A percentile compares a stretch with the other conserved stretches of the same genome.
These are phyloP conservation scores for Pythium aphanidermatum DNA, from an alignment of 352 stramenopile species.

Conservation along the genomic window DNA sequence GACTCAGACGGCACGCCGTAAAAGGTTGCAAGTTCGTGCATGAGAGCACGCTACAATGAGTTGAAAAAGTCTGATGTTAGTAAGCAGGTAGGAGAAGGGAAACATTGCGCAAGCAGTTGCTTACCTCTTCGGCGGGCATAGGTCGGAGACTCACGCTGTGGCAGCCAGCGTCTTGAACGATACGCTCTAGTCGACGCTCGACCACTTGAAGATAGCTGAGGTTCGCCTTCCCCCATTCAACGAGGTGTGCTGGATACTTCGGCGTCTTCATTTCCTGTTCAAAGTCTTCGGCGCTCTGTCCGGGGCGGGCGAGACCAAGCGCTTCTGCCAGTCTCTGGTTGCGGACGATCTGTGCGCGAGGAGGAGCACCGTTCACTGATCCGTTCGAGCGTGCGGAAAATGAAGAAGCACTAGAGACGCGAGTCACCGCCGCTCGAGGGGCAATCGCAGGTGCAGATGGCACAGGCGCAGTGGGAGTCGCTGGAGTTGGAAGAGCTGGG, in stretches of 20 bases:
- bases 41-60: conserved; percentile 39
- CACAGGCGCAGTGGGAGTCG: conserved; percentile 28
- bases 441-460: conserved; percentile 37
- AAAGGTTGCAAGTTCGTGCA: conserved; percentile 64
- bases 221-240: conserved; percentile 72
- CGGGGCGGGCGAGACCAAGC: conserved; percentile 43
- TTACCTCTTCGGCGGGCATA: conserved; percentile 62
- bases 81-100: too few species aligned
- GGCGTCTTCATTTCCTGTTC: conserved; percentile 75
- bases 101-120: too few species aligned
- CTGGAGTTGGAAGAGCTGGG: conserved; percentile 45
- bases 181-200: conserved; percentile 65
- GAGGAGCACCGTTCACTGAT: conserved; percentile 13
- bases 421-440: conserved; percentile 14
- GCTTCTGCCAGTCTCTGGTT: conserved; percentile 66
- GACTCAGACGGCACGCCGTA: conserved; percentile 71
- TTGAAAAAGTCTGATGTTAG: too few species aligned
- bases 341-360: conserved; percentile 43
- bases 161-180: conserved; percentile 58
- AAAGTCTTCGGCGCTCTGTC: conserved; percentile 41
- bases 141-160: conserved; percentile 67
- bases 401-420: conserved; percentile 14
- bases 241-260: conserved; percentile 47
- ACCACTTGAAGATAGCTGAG: conserved; percentile 61
- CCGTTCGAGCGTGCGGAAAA: conserved; percentile 15